Evolutionary conservation across 2,329 filamentous ascomycete genomes (phyloP).

Genomic region (Cladophialophora immunda): DNA sequence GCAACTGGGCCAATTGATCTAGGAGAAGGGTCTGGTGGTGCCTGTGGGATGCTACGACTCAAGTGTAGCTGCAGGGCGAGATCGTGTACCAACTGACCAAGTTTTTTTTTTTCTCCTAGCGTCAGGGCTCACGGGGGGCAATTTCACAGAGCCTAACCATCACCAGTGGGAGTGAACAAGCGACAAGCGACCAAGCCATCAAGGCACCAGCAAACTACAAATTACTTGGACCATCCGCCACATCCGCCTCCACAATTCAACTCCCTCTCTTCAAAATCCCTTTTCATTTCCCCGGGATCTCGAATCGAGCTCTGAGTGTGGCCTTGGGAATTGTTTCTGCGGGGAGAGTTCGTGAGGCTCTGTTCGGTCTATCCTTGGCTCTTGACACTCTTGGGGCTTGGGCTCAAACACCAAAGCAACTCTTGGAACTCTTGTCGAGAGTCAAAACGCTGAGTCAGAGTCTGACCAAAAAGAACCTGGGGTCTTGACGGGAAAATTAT

Average conservation of each 20-base stretch:
- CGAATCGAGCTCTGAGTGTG: slow-evolving; percentile 4
- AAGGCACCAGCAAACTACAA: slow-evolving; percentile 15
- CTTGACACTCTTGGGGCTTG: background rate
- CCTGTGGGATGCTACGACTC: background rate
- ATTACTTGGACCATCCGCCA: slow-evolving; percentile 26
- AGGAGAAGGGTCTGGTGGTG: background rate
- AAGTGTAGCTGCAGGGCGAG: background rate
- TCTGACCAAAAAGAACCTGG: background rate
- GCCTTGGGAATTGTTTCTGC: background rate
- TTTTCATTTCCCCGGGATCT: background rate
- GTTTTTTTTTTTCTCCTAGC: background rate
- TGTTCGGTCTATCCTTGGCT: slow-evolving; percentile 12
- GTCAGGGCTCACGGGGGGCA: slow-evolving; percentile 1
- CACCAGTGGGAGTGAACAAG: background rate
- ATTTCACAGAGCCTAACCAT: background rate
- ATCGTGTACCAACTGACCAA: background rate
- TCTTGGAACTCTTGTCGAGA: background rate
- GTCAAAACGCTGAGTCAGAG: background rate
- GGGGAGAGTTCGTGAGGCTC: slow-evolving; percentile 22
- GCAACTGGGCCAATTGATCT: background rate
- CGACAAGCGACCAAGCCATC: slow-evolving; percentile 12
- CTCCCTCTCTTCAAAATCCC: slow-evolving; percentile 1
- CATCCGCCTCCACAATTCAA: slow-evolving; percentile 23
- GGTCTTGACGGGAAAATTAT: background rate
- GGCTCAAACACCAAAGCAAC: background rate